Evolutionary conservation across 2,329 filamentous ascomycete species (phyloP), one percentile per base, ranked within the genome.

Genomic region (Ilyonectria mors-panacis): DNA sequence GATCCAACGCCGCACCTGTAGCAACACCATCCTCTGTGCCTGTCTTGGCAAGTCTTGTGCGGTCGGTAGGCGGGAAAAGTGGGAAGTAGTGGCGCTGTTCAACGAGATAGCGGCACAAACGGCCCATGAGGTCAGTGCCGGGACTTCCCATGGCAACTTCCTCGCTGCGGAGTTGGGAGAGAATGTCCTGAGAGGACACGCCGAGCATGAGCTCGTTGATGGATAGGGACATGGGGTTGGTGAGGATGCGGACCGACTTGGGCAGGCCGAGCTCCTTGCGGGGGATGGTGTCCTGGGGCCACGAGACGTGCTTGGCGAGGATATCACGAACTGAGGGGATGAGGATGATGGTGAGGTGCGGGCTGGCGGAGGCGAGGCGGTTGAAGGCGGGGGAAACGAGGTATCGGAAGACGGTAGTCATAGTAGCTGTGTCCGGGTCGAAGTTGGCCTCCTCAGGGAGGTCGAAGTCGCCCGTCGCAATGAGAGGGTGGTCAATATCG

Each of bases 31-130:
- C 85, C 19, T 83, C 85, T 2, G 87, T 88, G 1, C 90, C 90
- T 1, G 89, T 89, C 78, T 88, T 92, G 33, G 91, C 90, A 62
- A 94, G 82, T 71, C 84, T 89, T 64, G 89, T 86, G 55, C 94
- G 87, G 57, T 92, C 90, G 13, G 91, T 87, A 0, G 95, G 91
- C 6, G 96, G 96, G 77, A 95, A 98, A 1, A 98, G 82, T 0
- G 96, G 96, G 75, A 94, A 94, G 80, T 95, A 98, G 77, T 96
- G 94, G 7, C 95, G 86, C 82, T 98, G 96, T 81, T 97, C 93
- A 64, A 99, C 89, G 19, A 99, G 80, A 72, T 96, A 92, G 21
- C 90, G 87, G 6, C 92, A 89, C 53, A 95, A 81, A n/a, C 95
- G 84, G 17, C 91, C 89, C 75, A 95, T 85, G 28, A 93, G 75